These are phyloP conservation scores for Suillus tomentosus DNA, from an alignment of 768 basidiomycete genomes.

Conservation along the genomic window DNA sequence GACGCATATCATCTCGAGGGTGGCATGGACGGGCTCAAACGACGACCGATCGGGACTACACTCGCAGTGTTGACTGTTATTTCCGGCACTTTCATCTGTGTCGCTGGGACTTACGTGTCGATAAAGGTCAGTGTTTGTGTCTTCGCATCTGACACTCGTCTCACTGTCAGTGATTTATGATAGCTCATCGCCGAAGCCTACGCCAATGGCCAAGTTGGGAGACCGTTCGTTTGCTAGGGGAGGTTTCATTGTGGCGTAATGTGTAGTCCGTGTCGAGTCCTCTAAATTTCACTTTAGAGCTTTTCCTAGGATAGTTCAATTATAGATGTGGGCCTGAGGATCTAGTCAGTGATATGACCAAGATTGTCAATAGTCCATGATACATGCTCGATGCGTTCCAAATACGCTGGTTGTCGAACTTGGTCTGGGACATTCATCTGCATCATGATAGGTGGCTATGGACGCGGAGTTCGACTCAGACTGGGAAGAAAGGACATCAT, in stretches of 20 bases:
- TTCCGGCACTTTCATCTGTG: slow-evolving; percentile 53
- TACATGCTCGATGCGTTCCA: not conserved
- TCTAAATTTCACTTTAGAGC: not conserved
- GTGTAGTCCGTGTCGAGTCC: not conserved
- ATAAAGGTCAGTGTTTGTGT: slow-evolving; percentile 41
- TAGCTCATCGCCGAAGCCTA: slow-evolving; percentile 53
- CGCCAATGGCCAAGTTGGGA: slow-evolving; percentile 40
- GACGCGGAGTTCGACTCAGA: too few relatives aligned
- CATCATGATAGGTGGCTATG: not conserved
- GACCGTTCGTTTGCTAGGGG: slow-evolving; percentile 48
- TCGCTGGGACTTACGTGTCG: slow-evolving; percentile 54
- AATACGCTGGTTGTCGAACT: not conserved
- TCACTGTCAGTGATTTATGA: slow-evolving; percentile 8
- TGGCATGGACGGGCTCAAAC: slow-evolving; percentile 33
- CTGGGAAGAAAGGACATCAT: too few relatives aligned
- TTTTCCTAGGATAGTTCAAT: not conserved
- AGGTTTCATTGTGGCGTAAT: not conserved
- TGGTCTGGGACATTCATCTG: not conserved
- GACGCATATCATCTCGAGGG: slow-evolving; percentile 47
- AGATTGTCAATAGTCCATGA: not conserved
- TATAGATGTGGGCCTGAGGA: not conserved
- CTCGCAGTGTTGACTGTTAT: slow-evolving; percentile 47
- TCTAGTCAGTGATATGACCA: not conserved
- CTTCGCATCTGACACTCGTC: slow-evolving; percentile 1
- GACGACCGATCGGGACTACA: slow-evolving; percentile 34